Conservation (phyloP, 345 rosid genomes). For the Linum usitatissimum region DNA sequence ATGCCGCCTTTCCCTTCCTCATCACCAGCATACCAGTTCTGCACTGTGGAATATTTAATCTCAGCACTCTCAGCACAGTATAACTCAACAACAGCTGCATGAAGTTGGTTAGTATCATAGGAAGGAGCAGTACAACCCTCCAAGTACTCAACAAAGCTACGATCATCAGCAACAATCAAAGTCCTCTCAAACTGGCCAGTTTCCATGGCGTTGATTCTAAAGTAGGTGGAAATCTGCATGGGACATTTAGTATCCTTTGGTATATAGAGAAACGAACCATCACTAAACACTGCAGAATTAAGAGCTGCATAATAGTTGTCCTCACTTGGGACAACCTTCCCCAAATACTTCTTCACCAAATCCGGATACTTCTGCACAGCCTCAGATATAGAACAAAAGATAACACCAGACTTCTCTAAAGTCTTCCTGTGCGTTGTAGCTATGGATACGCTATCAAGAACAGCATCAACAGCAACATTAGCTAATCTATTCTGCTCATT, state of each 20-base stretch:
- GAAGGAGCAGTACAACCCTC: constrained; percentile 97
- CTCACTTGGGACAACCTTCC: constrained; percentile 76
- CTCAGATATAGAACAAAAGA: constrained; percentile 84
- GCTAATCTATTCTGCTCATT: constrained; percentile 66
- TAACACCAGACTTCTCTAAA: constrained; percentile 62
- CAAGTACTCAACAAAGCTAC: constrained; percentile 82
- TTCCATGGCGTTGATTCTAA: constrained; percentile 74
- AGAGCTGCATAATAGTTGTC: constrained; percentile 83
- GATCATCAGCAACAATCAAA: constrained; percentile 83
- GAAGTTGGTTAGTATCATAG: constrained; percentile 80
- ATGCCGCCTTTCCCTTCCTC: constrained; percentile 84
- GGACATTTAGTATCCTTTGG: constrained; percentile 79
- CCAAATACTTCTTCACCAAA: constrained; percentile 66
- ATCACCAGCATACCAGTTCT: constrained; percentile 94
- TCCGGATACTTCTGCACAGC: constrained; percentile 71
- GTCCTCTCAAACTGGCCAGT: constrained; percentile 99
- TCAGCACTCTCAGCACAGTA: constrained; percentile 71
- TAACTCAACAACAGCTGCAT: constrained; percentile 92
- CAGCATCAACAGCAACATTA: constrained; percentile 89
- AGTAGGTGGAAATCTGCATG: constrained; percentile 86
- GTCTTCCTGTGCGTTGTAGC: constrained; percentile 82
- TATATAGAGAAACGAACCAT: constrained; percentile 75
- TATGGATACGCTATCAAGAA: constrained; percentile 82
- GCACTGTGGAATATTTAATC: constrained; percentile 88
- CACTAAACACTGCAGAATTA: constrained; percentile 90